phyloP scores from a whole-genome alignment of 331 rosid species.

The Rhamnella rubrinervis region DNA sequence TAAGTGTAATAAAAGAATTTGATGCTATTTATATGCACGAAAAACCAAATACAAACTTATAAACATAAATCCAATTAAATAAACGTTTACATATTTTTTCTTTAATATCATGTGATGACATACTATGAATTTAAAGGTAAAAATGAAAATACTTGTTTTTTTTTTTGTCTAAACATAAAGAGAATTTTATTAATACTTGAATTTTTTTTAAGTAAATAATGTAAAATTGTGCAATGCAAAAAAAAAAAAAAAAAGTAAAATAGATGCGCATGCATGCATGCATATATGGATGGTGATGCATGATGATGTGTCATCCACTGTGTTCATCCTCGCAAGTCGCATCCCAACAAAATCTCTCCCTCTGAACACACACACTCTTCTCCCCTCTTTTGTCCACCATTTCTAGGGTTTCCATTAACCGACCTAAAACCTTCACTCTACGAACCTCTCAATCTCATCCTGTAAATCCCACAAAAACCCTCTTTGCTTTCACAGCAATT shows the following conservation, averaged over 20 bases:
- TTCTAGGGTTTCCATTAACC: constrained; percentile 48
- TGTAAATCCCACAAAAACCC: constrained; percentile 16
- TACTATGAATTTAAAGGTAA: no score
- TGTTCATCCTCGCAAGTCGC: constrained; percentile 37
- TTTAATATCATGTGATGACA: no score
- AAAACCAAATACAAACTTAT: no score
- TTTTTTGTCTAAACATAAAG: no score
- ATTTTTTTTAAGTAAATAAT: no score
- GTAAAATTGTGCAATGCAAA: no score
- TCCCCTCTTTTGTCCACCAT: constrained; percentile 9
- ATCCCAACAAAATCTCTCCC: constrained; percentile 31
- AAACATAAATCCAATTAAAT: no score
- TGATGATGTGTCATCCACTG: constrained; percentile 43
- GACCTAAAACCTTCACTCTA: constrained; percentile 8
- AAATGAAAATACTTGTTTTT: no score
- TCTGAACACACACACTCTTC: constrained; percentile 13
- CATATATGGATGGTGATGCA: constrained; percentile 19
- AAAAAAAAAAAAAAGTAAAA: not conserved
- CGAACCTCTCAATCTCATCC: constrained; percentile 14
- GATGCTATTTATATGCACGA: no score
- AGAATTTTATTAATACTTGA: no score
- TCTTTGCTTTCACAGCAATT: not conserved
- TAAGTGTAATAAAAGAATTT: no score
- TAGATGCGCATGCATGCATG: constrained; percentile 28
- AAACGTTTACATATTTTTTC: no score